phyloP scores from a whole-genome alignment of 2,329 filamentous ascomycete genomes.

The Claviceps cyperi region DNA sequence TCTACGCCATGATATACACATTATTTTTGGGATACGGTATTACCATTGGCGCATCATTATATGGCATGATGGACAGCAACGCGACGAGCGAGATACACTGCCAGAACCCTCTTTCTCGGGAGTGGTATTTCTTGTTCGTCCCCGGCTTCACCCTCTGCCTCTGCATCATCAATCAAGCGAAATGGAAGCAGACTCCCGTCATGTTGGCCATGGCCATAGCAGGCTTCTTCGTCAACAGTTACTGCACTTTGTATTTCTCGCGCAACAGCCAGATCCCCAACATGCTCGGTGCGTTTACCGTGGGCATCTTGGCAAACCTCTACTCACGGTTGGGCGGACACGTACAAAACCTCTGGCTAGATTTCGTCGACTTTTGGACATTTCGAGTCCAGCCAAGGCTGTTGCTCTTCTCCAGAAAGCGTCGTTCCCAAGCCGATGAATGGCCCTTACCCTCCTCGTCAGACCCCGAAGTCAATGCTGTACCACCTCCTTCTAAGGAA shows the following conservation, averaged over 20 bases:
- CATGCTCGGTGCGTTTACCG: conserved; percentile 60
- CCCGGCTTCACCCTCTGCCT: conserved; percentile 60
- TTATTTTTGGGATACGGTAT: conserved; percentile 62
- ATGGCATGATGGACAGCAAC: conserved; percentile 45
- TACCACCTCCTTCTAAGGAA: conserved; percentile 10
- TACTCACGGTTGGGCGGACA: conserved; percentile 55
- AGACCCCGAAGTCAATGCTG: conserved; percentile 20
- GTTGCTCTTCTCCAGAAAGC: conserved; percentile 10
- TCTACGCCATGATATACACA: conserved; percentile 63
- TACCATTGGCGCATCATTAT: conserved; percentile 52
- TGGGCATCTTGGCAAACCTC: conserved; percentile 65
- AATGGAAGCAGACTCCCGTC: conserved; percentile 61
- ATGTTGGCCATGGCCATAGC: conserved; percentile 62
- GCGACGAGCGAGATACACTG: conserved; percentile 34
- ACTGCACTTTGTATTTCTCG: conserved; percentile 49
- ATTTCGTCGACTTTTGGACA: conserved; percentile 36
- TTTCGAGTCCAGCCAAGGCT: conserved; percentile 24
- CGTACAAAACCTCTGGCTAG: conserved; percentile 38
- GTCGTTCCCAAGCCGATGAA: conserved; percentile 14
- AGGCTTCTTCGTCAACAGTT: conserved; percentile 65
- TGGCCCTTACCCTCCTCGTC: conserved; percentile 18
- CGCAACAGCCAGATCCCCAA: conserved; percentile 63
- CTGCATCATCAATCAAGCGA: conserved; percentile 68
- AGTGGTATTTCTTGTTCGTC: conserved; percentile 56
- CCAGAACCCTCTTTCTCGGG: conserved; percentile 26